Evolutionary conservation across 805 yeast genomes (phyloP), one percentile per base, ranked within the genome.

Genomic region (Lipomyces mesembrius): DNA sequence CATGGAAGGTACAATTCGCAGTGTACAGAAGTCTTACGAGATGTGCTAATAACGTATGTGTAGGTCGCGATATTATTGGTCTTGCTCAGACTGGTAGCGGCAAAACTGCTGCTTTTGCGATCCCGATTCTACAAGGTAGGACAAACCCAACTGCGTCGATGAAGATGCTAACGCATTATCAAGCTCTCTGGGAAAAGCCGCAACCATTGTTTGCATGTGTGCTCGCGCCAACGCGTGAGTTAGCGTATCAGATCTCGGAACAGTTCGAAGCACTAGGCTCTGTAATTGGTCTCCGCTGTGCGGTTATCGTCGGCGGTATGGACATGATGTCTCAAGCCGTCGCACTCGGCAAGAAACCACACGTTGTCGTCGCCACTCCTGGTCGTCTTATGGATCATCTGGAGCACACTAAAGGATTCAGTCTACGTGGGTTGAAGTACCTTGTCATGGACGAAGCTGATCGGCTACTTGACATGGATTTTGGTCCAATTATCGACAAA

Each of bases 81-180:
- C 83, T 94, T 69, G 99, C 99, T 0, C 97, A 94, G 75, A 94
- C 99, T 0, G 99, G 99, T 57, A 91, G 97, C 3, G 99, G 99
- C 71, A 94, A 94, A 78, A 95, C 99, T 0, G 99, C 98, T 0
- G 99, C 99, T 0, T 95, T 95, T 82, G 98, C 98, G 8, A 87
- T 95, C 61, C 99, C 99, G 0, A 91, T 95, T 57, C 82, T 95
- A 39, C 98, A 95, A 77, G 68, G 68, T 65, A 34, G 2, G 34
- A 22, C 12, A 25, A 43, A 43, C 43, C 6, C 17, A 5, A 37
- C 5, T 12, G 43, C 5, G 43, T 9, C 1, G 14, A 14, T 37
- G 43, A 37, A 37, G 17, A 14, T 37, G 49, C 54, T 57, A 58
- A 35, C 14, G 14, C 20, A 12, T 9, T n/a, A 2, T 14, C 17